Base-by-base conservation (phyloP, 208 protist species). In the Trypanosoma brucei region DNA sequence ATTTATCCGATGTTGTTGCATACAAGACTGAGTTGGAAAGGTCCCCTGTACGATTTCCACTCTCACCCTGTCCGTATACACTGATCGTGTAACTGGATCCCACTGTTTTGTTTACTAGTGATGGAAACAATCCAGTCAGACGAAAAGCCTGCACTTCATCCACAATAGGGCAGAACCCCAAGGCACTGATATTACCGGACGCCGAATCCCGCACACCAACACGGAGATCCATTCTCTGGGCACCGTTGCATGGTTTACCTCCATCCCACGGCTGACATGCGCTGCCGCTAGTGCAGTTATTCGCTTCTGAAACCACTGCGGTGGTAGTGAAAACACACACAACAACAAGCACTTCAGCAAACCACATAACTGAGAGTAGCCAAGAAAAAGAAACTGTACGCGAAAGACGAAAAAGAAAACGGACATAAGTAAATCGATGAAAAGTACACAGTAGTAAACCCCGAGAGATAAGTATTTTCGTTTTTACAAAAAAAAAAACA, bases 131-230 rank as follows among this genome's bases (percentile, higher is more conserved):
- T 3, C 71, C 58, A 38, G 45, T 65, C 9, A 76, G 22, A 42
- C 58, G 48, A 53, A 76, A 70, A 2, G 65, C 54, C 48, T 70
- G 64, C 37, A 68, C n/a, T 22, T 64, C 52, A 63, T 76, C 71
- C 30, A 76, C 71, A 38, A 66, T 8, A 30, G 71, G 71, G 52
- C 70, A 76, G 48, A 76, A 68, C 6, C 63, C 63, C 51, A 59
- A 63, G 3, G 57, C 63, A 39, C 49, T 9, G 44, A 55, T 54
- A 39, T 1, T 39, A 3, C 38, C 54, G n/a, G 42, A 42, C 5
- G 0, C 33, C 4, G 39, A 45, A 9, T 22, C n/a, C 40, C 34
- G 42, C 33, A 71, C 44, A 13, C 56, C 59, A 55, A 59, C 65
- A 4, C 70, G 70, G 30, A 76, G 55, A 50, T 68, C 59, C 51